Percentiles rank a stretch among this genome's conserved stretches.
Conservation (phyloP, 2,329 filamentous ascomycete genomes). For the Eutypa lata region DNA sequence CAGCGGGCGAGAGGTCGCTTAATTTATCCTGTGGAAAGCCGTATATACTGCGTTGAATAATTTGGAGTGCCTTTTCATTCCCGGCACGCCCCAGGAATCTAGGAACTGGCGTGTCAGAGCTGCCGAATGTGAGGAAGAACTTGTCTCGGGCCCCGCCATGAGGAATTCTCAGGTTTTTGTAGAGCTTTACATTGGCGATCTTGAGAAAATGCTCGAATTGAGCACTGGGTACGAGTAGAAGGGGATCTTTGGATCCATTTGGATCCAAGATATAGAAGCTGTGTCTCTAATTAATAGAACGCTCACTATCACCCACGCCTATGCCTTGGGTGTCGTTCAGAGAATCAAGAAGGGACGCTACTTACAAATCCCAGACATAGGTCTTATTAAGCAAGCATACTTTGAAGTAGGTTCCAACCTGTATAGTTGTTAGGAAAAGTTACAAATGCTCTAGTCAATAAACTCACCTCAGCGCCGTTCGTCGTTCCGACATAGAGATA, state of each 20-base stretch:
- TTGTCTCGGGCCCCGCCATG: slow-evolving; percentile 44
- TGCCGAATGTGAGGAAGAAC: slow-evolving; percentile 61
- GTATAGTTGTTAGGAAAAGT: slow-evolving; percentile 4
- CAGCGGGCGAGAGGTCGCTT: slow-evolving; percentile 30
- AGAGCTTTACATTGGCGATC: slow-evolving; percentile 60
- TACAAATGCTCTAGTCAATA: not conserved
- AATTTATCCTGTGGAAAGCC: slow-evolving; percentile 37
- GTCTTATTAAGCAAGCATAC: slow-evolving; percentile 42
- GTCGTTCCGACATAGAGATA: slow-evolving; percentile 53
- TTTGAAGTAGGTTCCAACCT: slow-evolving; percentile 41
- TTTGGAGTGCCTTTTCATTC: slow-evolving; percentile 34
- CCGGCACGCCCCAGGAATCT: slow-evolving; percentile 61
- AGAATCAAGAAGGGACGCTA: slow-evolving; percentile 11
- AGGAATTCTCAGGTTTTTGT: slow-evolving; percentile 57
- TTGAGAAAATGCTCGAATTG: slow-evolving; percentile 65
- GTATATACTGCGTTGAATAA: slow-evolving; percentile 31
- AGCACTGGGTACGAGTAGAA: slow-evolving; percentile 63
- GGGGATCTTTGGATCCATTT: slow-evolving; percentile 37
- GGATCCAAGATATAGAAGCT: slow-evolving; percentile 56
- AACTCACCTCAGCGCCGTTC: slow-evolving; percentile 47
- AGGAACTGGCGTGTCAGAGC: slow-evolving; percentile 60
- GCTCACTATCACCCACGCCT: not conserved
- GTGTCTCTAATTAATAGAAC: not conserved
- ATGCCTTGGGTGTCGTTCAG: not conserved
- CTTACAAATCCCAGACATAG: slow-evolving; percentile 75